Conservation (phyloP, 768 basidiomycete genomes). For the Pleurotus tuoliensis region DNA sequence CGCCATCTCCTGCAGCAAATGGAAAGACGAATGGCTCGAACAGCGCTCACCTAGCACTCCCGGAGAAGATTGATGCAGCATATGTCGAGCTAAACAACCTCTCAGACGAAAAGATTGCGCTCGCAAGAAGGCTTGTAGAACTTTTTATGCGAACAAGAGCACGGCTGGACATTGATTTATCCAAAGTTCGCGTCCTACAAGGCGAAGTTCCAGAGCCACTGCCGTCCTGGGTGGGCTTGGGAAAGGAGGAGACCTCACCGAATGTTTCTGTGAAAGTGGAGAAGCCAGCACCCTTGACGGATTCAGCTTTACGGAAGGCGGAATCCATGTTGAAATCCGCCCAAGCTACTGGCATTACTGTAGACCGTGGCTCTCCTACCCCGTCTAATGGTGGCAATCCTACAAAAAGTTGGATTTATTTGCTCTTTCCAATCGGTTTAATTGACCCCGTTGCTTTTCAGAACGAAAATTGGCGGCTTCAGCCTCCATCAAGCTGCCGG, state of each 20-base stretch:
- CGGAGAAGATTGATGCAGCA: conserved; percentile 28
- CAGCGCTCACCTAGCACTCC: conserved; percentile 24
- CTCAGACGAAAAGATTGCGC: conserved; percentile 32
- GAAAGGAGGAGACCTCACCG: not conserved
- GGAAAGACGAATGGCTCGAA: conserved; percentile 13
- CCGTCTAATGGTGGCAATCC: not conserved
- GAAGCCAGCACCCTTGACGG: not conserved
- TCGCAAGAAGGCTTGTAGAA: conserved; percentile 36
- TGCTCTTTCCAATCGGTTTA: not conserved
- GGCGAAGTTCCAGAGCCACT: conserved; percentile 16
- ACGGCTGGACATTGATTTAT: conserved; percentile 40
- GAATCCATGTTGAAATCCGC: not conserved
- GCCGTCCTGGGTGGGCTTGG: not conserved
- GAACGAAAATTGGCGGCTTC: conserved; percentile 31
- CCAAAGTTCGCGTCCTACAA: conserved; percentile 33
- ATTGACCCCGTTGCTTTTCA: conserved; percentile 9
- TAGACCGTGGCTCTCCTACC: not conserved
- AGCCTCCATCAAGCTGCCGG: conserved; percentile 33
- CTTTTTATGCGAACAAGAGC: conserved; percentile 35
- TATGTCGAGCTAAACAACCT: conserved; percentile 35
- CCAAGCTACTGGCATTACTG: not conserved
- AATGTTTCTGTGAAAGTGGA: not conserved
- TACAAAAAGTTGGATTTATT: not conserved
- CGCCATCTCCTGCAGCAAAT: conserved; percentile 14
- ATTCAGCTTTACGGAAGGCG: not conserved